Conservation (phyloP, 2,329 filamentous ascomycete genomes). For the Amphichorda felina region DNA sequence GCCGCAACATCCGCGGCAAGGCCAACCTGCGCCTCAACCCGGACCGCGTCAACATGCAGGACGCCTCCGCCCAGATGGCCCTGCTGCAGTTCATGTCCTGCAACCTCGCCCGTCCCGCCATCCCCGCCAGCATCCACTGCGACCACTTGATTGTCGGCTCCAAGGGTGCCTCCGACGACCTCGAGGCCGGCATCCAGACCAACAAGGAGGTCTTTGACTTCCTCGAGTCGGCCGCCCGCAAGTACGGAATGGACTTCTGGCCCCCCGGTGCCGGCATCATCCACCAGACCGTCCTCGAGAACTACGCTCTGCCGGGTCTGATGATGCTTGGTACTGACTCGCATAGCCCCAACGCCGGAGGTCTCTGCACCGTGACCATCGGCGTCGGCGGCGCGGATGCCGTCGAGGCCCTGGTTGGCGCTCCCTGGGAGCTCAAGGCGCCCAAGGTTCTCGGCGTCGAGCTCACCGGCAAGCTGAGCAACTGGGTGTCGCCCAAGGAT, state of each 20-base stretch:
- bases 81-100: conserved; percentile 98
- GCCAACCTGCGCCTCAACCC: conserved; percentile 96
- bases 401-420: conserved; percentile 90
- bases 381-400: conserved; percentile 96
- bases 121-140: conserved; percentile 96
- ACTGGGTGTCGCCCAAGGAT: conserved; percentile 93
- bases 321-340: conserved; percentile 99
- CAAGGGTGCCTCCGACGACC: conserved; percentile 75
- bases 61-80: conserved; percentile 97
- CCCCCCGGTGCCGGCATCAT: conserved; percentile 90
- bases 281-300: conserved; percentile 95
- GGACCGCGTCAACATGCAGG: conserved; percentile 97
- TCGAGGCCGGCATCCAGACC: conserved; percentile 72
- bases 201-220: conserved; percentile 99
- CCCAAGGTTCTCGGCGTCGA: conserved; percentile 81
- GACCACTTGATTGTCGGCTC: conserved; percentile 98
- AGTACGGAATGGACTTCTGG: conserved; percentile 94
- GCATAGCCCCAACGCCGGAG: conserved; percentile 95
- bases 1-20: conserved; percentile 69
- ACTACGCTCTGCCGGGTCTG: conserved; percentile 90
- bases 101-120: conserved; percentile 75
- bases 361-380: conserved; percentile 85
- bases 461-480: conserved; percentile 70
- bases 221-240: conserved; percentile 80
- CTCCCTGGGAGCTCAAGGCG: conserved; percentile 95